Evolutionary conservation across 306 rosid genomes (phyloP), one percentile per base, ranked within the genome.

Genomic region (Carpinus fangiana): DNA sequence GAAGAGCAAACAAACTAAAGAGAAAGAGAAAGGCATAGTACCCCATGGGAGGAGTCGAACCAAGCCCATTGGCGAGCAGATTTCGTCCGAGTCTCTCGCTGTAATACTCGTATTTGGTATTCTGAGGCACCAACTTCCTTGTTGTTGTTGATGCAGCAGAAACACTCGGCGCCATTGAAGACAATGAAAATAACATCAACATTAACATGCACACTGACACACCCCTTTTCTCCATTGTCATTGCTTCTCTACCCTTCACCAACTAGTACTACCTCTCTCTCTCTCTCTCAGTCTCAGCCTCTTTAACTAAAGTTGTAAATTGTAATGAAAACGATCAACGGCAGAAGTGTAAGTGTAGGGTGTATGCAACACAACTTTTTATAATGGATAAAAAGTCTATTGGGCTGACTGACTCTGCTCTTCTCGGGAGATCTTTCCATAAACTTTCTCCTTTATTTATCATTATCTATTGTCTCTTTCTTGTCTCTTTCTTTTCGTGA

Each of bases 41-140:
- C 98, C 98, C 98, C 98, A 92, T 90, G 65, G 98, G 98, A 90
- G 98, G 98, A 86, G 98, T 91, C 71, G 0, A 48, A 26, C 76
- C 96, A 73, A 95, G 93, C 50, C 97, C 96, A 86, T 95, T 92
- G 21, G 96, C 89, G 69, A 95, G 92, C 28, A 95, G 85, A 82
- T 85, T 90, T 72, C 96, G 84, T 72, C 97, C 80, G 65, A 77
- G 56, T 1, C 66, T 82, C 14, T 82, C 79, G 14, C 47, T 69
- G 20, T 56, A 9, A 70, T 79, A 16, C 46, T 36, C 57, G 70
- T 48, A 59, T 1, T 66, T 12, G 47, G 7, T 2, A 69, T 16
- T 55, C 70, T 51, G 81, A 80, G 17, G 77, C 51, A 77, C 51
- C 13, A 60, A 23, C 69, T 55, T 36, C 78, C 38, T 66, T 47